phyloP scores from a whole-genome alignment of 2,329 filamentous ascomycete genomes.

The Cordyceps pruinosa region DNA sequence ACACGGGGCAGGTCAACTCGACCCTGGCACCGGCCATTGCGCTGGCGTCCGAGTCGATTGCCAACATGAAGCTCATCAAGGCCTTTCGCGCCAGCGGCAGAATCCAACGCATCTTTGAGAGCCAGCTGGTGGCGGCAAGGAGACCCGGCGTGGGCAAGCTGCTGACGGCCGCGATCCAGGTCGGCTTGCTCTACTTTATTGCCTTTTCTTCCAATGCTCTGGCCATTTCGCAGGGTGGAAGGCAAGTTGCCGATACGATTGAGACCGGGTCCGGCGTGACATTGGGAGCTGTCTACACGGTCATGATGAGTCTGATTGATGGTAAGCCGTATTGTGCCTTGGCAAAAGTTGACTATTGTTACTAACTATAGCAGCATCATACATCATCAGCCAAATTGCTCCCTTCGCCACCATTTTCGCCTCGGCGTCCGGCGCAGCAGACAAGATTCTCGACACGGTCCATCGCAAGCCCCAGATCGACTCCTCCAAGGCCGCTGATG shows the following conservation, averaged over 20 bases:
- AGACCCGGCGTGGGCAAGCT: conserved; percentile 50
- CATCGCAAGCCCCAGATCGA: conserved; percentile 36
- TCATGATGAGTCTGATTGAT: conserved; percentile 49
- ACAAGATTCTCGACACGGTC: conserved; percentile 47
- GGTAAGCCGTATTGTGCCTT: conserved; percentile 21
- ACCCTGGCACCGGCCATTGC: conserved; percentile 44
- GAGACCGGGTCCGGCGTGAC: conserved; percentile 29
- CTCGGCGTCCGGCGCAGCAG: conserved; percentile 45
- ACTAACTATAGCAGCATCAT: conserved; percentile 31
- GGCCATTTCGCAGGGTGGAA: conserved; percentile 60
- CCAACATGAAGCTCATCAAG: conserved; percentile 47
- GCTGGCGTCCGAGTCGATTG: conserved; percentile 49
- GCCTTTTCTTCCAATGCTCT: conserved; percentile 58
- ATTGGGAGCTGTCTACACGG: conserved; percentile 44
- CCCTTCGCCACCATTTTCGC: conserved; percentile 53
- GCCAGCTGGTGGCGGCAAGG: conserved; percentile 38
- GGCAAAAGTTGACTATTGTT: not conserved
- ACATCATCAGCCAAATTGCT: conserved; percentile 51
- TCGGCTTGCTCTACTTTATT: conserved; percentile 59
- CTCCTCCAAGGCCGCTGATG: conserved; percentile 26
- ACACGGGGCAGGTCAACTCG: conserved; percentile 35
- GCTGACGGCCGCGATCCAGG: conserved; percentile 46
- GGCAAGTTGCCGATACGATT: conserved; percentile 25
- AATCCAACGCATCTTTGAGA: conserved; percentile 41
- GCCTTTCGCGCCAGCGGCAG: conserved; percentile 47